phyloP scores from a whole-genome alignment of 1,139 yeast species.

The Geotrichum europaeum region DNA sequence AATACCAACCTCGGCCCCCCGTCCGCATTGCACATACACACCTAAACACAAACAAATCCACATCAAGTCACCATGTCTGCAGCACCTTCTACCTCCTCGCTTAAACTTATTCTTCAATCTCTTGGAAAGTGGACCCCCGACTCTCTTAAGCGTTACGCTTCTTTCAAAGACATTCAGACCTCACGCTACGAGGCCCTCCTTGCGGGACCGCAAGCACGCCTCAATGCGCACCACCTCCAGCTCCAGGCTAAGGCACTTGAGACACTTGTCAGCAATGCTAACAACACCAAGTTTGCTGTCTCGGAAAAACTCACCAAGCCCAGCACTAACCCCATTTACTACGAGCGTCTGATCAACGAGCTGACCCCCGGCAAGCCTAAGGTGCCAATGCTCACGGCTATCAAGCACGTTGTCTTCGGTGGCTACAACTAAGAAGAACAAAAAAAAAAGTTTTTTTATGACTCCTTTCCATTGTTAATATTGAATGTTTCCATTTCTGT shows the following conservation, averaged over 20 bases:
- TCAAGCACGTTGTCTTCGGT: slow-evolving; percentile 33
- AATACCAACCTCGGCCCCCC: not conserved
- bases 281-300: slow-evolving; percentile 23
- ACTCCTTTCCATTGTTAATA: not conserved
- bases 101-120: slow-evolving; percentile 19
- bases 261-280: slow-evolving; percentile 24
- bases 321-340: slow-evolving; percentile 77
- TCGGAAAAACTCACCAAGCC: slow-evolving; percentile 61
- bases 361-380: slow-evolving; percentile 71
- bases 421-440: slow-evolving; percentile 28
- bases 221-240: slow-evolving; percentile 25
- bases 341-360: slow-evolving; percentile 62
- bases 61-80: slow-evolving; percentile 6
- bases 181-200: slow-evolving; percentile 26
- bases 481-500: not conserved
- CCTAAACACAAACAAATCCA: not conserved
- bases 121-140: slow-evolving; percentile 29
- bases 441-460: not conserved
- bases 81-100: slow-evolving; percentile 21
- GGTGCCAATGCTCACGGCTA: slow-evolving; percentile 40
- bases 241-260: slow-evolving; percentile 28
- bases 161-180: slow-evolving; percentile 31
- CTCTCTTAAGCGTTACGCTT: slow-evolving; percentile 30
- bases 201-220: slow-evolving; percentile 23
- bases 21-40: not conserved